These are phyloP conservation scores for Colletotrichum limetticola DNA, from an alignment of 2,329 filamentous ascomycete genomes.

Conservation along the genomic window DNA sequence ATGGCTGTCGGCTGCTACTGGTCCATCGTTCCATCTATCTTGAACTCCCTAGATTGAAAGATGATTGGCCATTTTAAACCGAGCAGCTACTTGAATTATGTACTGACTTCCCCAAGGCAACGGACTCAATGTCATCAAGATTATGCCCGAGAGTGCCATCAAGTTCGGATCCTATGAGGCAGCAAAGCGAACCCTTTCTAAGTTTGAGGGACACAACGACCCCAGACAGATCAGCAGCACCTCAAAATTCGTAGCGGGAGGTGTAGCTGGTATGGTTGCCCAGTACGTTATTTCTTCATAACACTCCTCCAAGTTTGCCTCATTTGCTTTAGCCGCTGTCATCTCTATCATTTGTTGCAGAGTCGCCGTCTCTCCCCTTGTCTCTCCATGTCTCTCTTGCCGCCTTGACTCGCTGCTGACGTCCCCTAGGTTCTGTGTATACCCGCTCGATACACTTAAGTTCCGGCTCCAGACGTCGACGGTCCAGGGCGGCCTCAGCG, in stretches of 20 bases:
- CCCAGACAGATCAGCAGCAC: slow-evolving; percentile 80
- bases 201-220: slow-evolving; percentile 88
- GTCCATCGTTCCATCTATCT: neutral
- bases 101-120: slow-evolving; percentile 68
- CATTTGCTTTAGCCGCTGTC: neutral
- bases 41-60: neutral
- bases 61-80: neutral
- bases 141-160: slow-evolving; percentile 98
- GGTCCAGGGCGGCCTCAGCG: slow-evolving; percentile 84
- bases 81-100: neutral
- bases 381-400: neutral
- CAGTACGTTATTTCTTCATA: slow-evolving; percentile 67
- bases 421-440: slow-evolving; percentile 80
- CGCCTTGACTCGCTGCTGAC: slow-evolving; percentile 37
- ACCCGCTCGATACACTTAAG: slow-evolving; percentile 88
- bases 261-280: slow-evolving; percentile 91
- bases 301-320: neutral
- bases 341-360: neutral
- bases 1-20: neutral
- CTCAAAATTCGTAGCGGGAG: slow-evolving; percentile 92
- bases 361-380: neutral
- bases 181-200: slow-evolving; percentile 86
- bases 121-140: slow-evolving; percentile 94
- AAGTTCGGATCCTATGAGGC: slow-evolving; percentile 99
- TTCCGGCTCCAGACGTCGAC: slow-evolving; percentile 93